Percentiles rank a stretch among this genome's conserved stretches.
Evolutionary conservation across 2,329 filamentous ascomycete genomes (phyloP).

Genomic region (Monosporascus sp.): DNA sequence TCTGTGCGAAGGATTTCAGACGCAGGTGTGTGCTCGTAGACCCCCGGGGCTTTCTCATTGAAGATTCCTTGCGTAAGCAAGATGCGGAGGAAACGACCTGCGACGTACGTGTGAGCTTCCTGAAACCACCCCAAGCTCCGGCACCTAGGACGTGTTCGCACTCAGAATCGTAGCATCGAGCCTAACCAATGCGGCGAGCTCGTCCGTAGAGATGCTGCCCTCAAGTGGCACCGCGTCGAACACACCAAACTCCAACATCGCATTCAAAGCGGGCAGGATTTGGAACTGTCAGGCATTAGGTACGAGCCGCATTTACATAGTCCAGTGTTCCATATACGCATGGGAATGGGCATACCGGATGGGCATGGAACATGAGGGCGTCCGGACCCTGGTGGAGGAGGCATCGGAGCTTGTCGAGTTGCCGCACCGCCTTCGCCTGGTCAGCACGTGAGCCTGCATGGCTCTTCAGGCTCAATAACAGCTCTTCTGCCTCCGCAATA

Average conservation of each 20-base stretch:
- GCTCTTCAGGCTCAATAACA: neutral
- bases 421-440: neutral
- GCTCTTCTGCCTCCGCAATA: neutral
- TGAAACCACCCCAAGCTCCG: too few species aligned
- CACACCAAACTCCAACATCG: constrained; percentile 1
- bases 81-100: constrained; percentile 1
- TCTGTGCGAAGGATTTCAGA: constrained; percentile 1
- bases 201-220: neutral
- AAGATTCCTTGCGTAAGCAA: constrained; percentile 2
- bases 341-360: too few species aligned
- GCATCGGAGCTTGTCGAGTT: constrained; percentile 4
- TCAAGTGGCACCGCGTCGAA: constrained; percentile 2
- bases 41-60: neutral
- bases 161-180: constrained; percentile 1
- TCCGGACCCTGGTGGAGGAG: constrained; percentile 1
- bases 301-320: too few species aligned
- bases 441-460: neutral
- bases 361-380: neutral
- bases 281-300: too few species aligned
- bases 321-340: too few species aligned
- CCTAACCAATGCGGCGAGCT: neutral
- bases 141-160: too few species aligned
- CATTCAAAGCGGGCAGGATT: neutral
- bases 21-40: constrained; percentile 2
- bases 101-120: too few species aligned